Evolutionary conservation across 1,139 yeast genomes (phyloP), one percentile per base, ranked within the genome.

Genomic region (Yamadazyma mexicana): DNA sequence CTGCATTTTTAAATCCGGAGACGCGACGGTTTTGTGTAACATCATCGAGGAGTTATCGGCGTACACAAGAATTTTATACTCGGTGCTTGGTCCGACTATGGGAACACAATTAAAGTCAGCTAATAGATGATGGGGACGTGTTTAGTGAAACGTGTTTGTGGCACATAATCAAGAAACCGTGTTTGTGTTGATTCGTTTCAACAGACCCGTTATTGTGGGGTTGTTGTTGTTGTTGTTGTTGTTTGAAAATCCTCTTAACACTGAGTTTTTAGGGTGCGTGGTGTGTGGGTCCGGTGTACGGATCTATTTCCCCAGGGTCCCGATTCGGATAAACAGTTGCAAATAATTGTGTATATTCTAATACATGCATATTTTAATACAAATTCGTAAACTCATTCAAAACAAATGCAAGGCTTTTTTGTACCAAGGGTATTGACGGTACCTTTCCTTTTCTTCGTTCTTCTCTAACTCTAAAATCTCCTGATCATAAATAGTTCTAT

Each of bases 381-480:
- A n/a, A n/a, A n/a, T n/a, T 20, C 6, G 8, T 6, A 20, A 9
- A 24, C 12, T 10, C 12, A 11, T 24, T n/a, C 10, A 27, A 10
- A 43, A 30, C 6, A 31, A 5, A 6, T 28, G 30, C 8, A 40
- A 4, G 5, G 35, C 35, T 27, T 40, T 47, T 5, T 27, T 34
- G 22, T 41, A 55, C 40, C 61, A 54, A 17, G 73, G 69, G 42
- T 56, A 61, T 33, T 58, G 43, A 10, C 62, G 64, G 35, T 63
- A 51, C 39, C 55, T 49, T 9, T 66, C 71, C 48, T 52, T 59
- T 48, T 69, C 72, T 52, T 70, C 75, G 29, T 67, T 67, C 35
- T 62, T 55, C 45, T 69, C 74, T 47, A 68, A 68, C 50, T 59
- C 64, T 46, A 68, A 55, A 40, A 68, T 55, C 43, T 69, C 75